Evolutionary conservation across 805 yeast genomes (phyloP).

Genomic region (Wickerhamiella galacta): DNA sequence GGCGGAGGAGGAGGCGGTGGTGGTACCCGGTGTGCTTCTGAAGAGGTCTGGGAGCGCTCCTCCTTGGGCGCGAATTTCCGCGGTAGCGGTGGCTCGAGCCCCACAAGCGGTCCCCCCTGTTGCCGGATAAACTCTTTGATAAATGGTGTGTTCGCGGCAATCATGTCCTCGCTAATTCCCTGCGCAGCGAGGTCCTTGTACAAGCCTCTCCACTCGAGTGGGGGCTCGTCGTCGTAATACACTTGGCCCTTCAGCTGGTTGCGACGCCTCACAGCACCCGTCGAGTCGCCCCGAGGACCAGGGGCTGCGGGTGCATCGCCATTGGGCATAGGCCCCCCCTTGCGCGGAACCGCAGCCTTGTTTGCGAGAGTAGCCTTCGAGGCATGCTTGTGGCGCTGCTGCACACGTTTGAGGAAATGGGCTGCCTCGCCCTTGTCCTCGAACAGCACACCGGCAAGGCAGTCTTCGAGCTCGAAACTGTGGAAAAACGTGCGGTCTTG

Average conservation of each 20-base stretch:
- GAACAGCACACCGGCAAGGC: constrained; percentile 70
- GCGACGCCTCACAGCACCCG: constrained; percentile 19
- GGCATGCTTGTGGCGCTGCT: constrained; percentile 61
- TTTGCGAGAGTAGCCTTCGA: constrained; percentile 73
- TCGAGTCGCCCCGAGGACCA: constrained; percentile 53
- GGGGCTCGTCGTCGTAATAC: constrained; percentile 66
- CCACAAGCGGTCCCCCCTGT: constrained; percentile 67
- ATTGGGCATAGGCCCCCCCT: constrained; percentile 23
- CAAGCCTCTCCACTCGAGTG: constrained; percentile 67
- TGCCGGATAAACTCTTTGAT: constrained; percentile 60
- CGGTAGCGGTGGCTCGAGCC: constrained; percentile 73
- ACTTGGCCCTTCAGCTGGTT: constrained; percentile 20
- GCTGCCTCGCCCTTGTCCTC: constrained; percentile 81
- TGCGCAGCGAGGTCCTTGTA: constrained; percentile 56
- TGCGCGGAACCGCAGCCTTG: constrained; percentile 73
- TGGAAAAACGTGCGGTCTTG: constrained; percentile 94
- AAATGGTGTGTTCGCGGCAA: constrained; percentile 69
- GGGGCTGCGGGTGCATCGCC: constrained; percentile 18
- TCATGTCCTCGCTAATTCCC: constrained; percentile 78
- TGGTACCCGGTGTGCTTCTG: constrained; percentile 14
- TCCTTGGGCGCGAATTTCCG: constrained; percentile 26
- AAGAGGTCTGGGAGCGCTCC: constrained; percentile 9
- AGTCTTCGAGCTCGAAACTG: constrained; percentile 82
- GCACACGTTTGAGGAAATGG: constrained; percentile 65
- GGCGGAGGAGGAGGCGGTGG: constrained; percentile 28